These are phyloP conservation scores for Rugonectria rugulosa DNA, from an alignment of 2,329 filamentous ascomycete species.

Conservation along the genomic window DNA sequence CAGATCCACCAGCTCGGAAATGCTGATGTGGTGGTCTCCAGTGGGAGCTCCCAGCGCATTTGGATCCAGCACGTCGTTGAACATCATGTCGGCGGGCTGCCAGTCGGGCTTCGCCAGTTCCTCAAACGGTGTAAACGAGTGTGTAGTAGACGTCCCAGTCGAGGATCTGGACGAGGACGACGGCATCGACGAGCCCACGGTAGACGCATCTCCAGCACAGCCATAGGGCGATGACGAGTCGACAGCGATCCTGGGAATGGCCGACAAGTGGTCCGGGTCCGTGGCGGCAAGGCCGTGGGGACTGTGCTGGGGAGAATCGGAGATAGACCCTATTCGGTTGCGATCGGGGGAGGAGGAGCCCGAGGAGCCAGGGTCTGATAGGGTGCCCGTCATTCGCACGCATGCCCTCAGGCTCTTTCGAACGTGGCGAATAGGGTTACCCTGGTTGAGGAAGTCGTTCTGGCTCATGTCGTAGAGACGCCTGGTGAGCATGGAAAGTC, in stretches of 20 bases:
- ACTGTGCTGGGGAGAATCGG: slow-evolving; percentile 33
- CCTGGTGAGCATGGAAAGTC: slow-evolving; percentile 35
- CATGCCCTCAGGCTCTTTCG: slow-evolving; percentile 42
- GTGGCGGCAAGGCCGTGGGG: slow-evolving; percentile 2
- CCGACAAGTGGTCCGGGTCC: slow-evolving; percentile 12
- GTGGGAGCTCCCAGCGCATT: slow-evolving; percentile 24
- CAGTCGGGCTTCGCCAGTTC: slow-evolving; percentile 37
- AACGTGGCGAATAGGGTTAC: slow-evolving; percentile 30
- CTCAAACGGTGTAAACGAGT: slow-evolving; percentile 34
- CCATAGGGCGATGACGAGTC: slow-evolving; percentile 25
- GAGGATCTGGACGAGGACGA: slow-evolving; percentile 36
- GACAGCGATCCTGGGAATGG: slow-evolving; percentile 11
- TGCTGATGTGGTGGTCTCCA: slow-evolving; percentile 31
- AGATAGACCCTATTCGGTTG: slow-evolving; percentile 27
- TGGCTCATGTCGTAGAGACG: slow-evolving; percentile 40
- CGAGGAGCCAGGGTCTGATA: slow-evolving; percentile 27
- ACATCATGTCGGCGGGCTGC: slow-evolving; percentile 33
- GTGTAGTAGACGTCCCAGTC: slow-evolving; percentile 27
- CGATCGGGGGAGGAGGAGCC: slow-evolving; percentile 27
- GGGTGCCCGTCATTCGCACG: slow-evolving; percentile 29
- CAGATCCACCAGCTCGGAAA: slow-evolving; percentile 34
- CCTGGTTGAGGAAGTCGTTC: slow-evolving; percentile 39
- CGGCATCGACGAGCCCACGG: slow-evolving; percentile 34
- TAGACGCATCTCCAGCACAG: slow-evolving; percentile 26
- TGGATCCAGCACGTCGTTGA: slow-evolving; percentile 32